Conservation (phyloP, 371 early-diverging fungal species). For the Amoeboaphelidium protococcarum region DNA sequence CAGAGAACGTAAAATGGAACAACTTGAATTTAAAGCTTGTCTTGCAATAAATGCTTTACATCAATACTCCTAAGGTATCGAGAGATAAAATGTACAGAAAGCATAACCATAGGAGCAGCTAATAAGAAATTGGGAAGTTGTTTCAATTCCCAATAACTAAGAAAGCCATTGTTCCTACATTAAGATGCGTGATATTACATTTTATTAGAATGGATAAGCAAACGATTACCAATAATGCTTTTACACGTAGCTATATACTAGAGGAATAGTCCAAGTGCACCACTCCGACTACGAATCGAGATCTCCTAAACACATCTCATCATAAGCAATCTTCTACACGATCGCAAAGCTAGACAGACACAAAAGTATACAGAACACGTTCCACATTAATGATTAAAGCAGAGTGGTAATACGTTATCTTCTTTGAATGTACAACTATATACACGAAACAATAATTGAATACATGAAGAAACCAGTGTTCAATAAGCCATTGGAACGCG, state of each 20-base stretch:
- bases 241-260: constrained; percentile 62
- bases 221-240: constrained; percentile 46
- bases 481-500: constrained; percentile 55
- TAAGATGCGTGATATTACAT: too few species aligned
- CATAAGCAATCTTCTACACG: too few species aligned
- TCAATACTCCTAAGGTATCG: neutral
- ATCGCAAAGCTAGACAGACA: too few species aligned
- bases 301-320: constrained; percentile 22
- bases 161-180: constrained; percentile 49
- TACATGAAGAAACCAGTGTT: constrained; percentile 55
- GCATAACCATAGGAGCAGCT: constrained; percentile 43
- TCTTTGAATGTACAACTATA: too few species aligned
- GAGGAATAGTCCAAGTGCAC: constrained; percentile 30
- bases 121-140: constrained; percentile 73
- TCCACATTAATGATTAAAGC: too few species aligned
- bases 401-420: too few species aligned
- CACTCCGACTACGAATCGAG: constrained; percentile 23
- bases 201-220: neutral
- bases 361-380: too few species aligned
- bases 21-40: neutral
- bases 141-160: constrained; percentile 44
- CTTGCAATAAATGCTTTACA: constrained; percentile 1
- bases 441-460: constrained; percentile 18
- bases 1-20: too few species aligned
- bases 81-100: constrained; percentile 21